Evolutionary conservation across 192 early-diverging fungal genomes (phyloP), one percentile per base, ranked within the genome.

Genomic region (Umbelopsis sp.): DNA sequence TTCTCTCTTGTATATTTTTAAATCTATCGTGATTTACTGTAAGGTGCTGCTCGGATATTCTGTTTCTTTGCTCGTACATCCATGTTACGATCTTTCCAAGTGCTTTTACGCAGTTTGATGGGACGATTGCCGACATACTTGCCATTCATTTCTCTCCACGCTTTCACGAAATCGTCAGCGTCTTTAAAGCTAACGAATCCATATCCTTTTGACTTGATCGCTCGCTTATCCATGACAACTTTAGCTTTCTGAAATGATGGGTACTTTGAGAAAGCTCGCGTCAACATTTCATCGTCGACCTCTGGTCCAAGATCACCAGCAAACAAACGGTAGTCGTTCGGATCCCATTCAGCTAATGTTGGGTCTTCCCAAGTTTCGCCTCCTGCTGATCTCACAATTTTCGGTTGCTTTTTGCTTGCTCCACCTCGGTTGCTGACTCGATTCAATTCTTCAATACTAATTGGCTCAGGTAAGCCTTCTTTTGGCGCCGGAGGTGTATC

Each of bases 41-140:
- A 81, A 51, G 78, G 74, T n/a, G 77, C 72, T 18, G 68, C 74
- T 46, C 78, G 68, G 9, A 74, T 71, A 22, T 65, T 52, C 27
- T 83, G 82, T 67, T 88, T 89, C 35, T 76, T 75, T 45, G 51
- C 48, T 68, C 72, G 68, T n/a, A 86, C 85, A 67, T 95, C 93
- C 1, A 89, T 86, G 74, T 91, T 95, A 53, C 95, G 88, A 35
- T 97, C 94, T 65, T 93, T 91, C 95, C 95, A 97, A 27, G 79
- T 93, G 69, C 93, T 95, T 74, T 97, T 97, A 41, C 94, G 88
- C 46, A 98, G 86, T 73, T 94, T 96, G 68, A 98, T 95, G 4
- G 97, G 97, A 49, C 95, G 79, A 70, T 93, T 95, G 33, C 97
- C 97, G 5, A 98, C 91, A 77, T 97, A 98, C 81, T 98, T 98